Evolutionary conservation across 306 rosid genomes (phyloP).

Genomic region (Vigna hirtella): DNA sequence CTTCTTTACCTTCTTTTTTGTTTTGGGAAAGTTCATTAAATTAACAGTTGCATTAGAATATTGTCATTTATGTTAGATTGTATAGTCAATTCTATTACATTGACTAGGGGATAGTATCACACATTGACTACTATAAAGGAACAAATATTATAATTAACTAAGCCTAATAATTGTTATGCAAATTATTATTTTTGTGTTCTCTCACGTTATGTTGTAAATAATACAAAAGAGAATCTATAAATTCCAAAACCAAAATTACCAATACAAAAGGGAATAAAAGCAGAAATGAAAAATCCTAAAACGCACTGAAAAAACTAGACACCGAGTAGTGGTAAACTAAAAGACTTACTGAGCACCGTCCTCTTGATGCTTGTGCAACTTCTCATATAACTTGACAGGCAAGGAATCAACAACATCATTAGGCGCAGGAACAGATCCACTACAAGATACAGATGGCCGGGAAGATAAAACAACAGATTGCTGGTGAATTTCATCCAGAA

Average conservation of each 20-base stretch:
- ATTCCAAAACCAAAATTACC: neutral
- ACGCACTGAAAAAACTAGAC: conserved; percentile 3
- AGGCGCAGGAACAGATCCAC: conserved; percentile 92
- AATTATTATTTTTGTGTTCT: neutral
- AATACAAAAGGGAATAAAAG: conserved; percentile 1
- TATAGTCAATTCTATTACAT: neutral
- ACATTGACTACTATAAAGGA: neutral
- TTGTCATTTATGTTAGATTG: neutral
- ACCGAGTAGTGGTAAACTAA: conserved; percentile 7
- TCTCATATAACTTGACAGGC: conserved; percentile 76
- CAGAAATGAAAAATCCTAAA: neutral
- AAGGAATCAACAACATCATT: conserved; percentile 84
- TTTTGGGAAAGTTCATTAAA: neutral
- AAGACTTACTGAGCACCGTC: conserved; percentile 84
- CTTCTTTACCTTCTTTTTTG: neutral
- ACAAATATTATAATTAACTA: neutral
- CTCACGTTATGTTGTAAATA: neutral
- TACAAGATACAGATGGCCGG: conserved; percentile 81
- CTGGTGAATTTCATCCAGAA: conserved; percentile 99
- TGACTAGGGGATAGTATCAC: neutral
- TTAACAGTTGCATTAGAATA: neutral
- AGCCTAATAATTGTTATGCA: no score
- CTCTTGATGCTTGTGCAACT: conserved; percentile 74
- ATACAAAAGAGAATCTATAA: neutral
- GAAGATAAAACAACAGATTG: conserved; percentile 90